A percentile compares a stretch with the other conserved stretches of the same genome.
phyloP scores from a whole-genome alignment of 2,329 filamentous ascomycete genomes.

The Didymella exigua region DNA sequence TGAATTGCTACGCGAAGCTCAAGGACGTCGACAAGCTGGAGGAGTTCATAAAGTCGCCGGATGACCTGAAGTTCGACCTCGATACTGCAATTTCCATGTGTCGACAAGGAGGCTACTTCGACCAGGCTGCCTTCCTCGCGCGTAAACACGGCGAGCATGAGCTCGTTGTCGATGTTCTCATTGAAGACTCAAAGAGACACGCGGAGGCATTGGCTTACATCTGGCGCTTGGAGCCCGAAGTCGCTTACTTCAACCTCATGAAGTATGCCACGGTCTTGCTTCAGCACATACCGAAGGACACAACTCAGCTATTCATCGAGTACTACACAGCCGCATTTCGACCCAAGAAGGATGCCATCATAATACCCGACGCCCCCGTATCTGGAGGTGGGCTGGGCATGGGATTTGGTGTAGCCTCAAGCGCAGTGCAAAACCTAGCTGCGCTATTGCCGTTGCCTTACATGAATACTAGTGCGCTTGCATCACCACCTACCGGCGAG shows the following conservation, averaged over 20 bases:
- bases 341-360: slow-evolving; percentile 69
- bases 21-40: slow-evolving; percentile 97
- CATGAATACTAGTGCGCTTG: slow-evolving; percentile 69
- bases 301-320: slow-evolving; percentile 87
- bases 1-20: slow-evolving; percentile 97
- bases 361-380: slow-evolving; percentile 55
- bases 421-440: slow-evolving; percentile 83
- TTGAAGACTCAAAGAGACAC: slow-evolving; percentile 93
- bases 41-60: slow-evolving; percentile 93
- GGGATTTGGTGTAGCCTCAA: slow-evolving; percentile 62
- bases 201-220: slow-evolving; percentile 88
- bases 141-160: slow-evolving; percentile 94
- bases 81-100: slow-evolving; percentile 98
- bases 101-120: slow-evolving; percentile 92
- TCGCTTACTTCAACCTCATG: slow-evolving; percentile 85
- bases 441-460: slow-evolving; percentile 84
- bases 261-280: slow-evolving; percentile 93
- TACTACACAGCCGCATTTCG: slow-evolving; percentile 89
- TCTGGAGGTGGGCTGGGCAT: slow-evolving; percentile 50
- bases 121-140: slow-evolving; percentile 94
- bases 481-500: slow-evolving; percentile 60
- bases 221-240: slow-evolving; percentile 80
- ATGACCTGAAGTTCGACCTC: slow-evolving; percentile 92
- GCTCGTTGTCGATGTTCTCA: slow-evolving; percentile 90
- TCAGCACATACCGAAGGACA: slow-evolving; percentile 80